phyloP scores from a whole-genome alignment of 208 protist genomes.

The Crithidia sp. region DNA sequence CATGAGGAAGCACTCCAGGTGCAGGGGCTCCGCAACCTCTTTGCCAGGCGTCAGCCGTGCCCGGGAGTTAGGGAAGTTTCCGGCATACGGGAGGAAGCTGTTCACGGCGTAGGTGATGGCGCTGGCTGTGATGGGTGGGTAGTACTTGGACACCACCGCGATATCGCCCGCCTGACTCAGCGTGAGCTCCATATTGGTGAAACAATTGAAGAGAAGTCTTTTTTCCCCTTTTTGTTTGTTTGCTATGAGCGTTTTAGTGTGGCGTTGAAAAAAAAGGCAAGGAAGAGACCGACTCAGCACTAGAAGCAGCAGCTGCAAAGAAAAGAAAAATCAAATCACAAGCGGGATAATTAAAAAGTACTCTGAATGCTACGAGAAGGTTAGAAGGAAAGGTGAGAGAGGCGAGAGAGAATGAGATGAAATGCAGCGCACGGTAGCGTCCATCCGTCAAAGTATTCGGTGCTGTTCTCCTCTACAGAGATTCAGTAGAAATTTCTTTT shows the following conservation, averaged over 20 bases:
- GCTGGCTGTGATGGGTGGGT: constrained; percentile 32
- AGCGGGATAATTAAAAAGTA: no score
- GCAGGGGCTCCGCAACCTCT: constrained; percentile 25
- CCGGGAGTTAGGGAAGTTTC: constrained; percentile 52
- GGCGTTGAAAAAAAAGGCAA: neutral
- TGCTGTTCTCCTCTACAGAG: no score
- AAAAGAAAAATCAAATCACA: neutral
- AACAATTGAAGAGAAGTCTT: neutral
- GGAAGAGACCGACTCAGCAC: no score
- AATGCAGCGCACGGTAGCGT: no score
- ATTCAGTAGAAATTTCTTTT: no score
- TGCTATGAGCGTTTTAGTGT: neutral
- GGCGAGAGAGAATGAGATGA: no score
- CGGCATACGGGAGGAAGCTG: constrained; percentile 58
- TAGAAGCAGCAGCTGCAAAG: neutral
- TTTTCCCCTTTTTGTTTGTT: constrained; percentile 2
- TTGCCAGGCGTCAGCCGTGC: constrained; percentile 29
- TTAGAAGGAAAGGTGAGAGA: no score
- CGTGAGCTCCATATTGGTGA: constrained; percentile 24
- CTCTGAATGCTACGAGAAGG: no score
- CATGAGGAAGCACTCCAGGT: constrained; percentile 35
- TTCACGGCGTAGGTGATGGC: constrained; percentile 48
- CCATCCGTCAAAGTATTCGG: no score
- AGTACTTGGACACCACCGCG: constrained; percentile 31
- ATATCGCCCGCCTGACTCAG: constrained; percentile 36